These are phyloP conservation scores for Candida awuae DNA, from an alignment of 805 yeast genomes.

Conservation along the genomic window DNA sequence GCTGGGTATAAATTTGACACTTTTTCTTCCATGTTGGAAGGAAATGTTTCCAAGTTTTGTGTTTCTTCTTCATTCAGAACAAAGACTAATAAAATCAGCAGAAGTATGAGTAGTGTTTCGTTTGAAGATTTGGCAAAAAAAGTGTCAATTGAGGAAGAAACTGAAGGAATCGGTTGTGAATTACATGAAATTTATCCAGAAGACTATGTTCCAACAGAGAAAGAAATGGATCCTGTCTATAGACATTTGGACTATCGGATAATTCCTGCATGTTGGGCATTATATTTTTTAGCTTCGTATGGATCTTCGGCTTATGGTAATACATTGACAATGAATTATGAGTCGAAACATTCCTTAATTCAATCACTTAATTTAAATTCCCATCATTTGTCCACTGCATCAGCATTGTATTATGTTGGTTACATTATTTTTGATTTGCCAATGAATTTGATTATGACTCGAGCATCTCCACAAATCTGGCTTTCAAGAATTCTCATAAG, in stretches of 20 bases:
- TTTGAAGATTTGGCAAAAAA: too few relatives aligned
- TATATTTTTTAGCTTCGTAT: conserved; percentile 72
- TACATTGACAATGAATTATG: conserved; percentile 69
- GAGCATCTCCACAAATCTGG: conserved; percentile 80
- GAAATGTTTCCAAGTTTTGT: too few relatives aligned
- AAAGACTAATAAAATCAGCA: too few relatives aligned
- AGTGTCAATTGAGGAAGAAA: not conserved
- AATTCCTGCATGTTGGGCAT: conserved; percentile 75
- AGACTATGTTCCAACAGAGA: conserved; percentile 18
- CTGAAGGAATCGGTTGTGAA: not conserved
- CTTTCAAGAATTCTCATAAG: conserved; percentile 66
- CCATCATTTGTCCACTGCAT: conserved; percentile 62
- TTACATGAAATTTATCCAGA: conserved; percentile 7
- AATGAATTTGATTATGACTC: conserved; percentile 80
- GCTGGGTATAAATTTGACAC: too few relatives aligned
- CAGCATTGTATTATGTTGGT: conserved; percentile 77
- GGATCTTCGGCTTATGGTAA: conserved; percentile 73
- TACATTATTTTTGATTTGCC: conserved; percentile 81
- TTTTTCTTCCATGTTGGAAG: too few relatives aligned
- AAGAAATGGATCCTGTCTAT: conserved; percentile 46
- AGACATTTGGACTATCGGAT: conserved; percentile 60
- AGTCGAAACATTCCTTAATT: conserved; percentile 50
- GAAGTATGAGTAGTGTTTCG: too few relatives aligned
- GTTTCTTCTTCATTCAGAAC: too few relatives aligned
- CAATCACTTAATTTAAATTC: conserved; percentile 43